Conservation (phyloP, 176 grass and related monocot species). For the Lolium rigidum region DNA sequence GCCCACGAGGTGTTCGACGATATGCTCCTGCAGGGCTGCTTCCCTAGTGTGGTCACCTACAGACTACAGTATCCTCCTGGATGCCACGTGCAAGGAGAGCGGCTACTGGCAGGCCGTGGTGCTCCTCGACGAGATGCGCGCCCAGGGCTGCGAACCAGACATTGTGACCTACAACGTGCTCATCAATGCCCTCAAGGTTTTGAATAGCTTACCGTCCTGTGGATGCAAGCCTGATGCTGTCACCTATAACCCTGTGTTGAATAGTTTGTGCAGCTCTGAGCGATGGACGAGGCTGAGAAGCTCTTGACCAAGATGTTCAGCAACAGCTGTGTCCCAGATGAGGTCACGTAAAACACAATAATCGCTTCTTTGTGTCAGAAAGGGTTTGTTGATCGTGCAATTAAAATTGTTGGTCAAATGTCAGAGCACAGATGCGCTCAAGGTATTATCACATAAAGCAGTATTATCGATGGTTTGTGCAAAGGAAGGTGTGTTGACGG, state of each 20-base stretch:
- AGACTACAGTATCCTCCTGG: conserved; percentile 35
- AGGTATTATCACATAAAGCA: conserved; percentile 60
- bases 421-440: conserved; percentile 49
- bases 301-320: conserved; percentile 41
- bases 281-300: conserved; percentile 53
- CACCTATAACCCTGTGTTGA: conserved; percentile 42
- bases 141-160: background rate
- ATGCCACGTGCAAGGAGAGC: conserved; percentile 22
- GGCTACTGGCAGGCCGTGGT: conserved; percentile 6
- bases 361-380: conserved; percentile 52
- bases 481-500: conserved; percentile 50
- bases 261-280: conserved; percentile 41
- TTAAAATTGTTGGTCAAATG: conserved; percentile 62
- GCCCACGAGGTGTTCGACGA: conserved; percentile 45
- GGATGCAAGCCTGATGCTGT: conserved; percentile 43
- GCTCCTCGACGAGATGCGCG: conserved; percentile 16
- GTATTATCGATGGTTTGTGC: conserved; percentile 62
- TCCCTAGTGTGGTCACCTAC: conserved; percentile 47
- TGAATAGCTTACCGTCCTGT: background rate
- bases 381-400: conserved; percentile 42
- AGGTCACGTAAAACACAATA: conserved; percentile 49
- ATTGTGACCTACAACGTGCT: conserved; percentile 18
- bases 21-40: conserved; percentile 48
- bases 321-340: conserved; percentile 41
- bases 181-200: conserved; percentile 20